Conservation (phyloP, 2,329 filamentous ascomycete species). For the Gaeumannomyces sp. region DNA sequence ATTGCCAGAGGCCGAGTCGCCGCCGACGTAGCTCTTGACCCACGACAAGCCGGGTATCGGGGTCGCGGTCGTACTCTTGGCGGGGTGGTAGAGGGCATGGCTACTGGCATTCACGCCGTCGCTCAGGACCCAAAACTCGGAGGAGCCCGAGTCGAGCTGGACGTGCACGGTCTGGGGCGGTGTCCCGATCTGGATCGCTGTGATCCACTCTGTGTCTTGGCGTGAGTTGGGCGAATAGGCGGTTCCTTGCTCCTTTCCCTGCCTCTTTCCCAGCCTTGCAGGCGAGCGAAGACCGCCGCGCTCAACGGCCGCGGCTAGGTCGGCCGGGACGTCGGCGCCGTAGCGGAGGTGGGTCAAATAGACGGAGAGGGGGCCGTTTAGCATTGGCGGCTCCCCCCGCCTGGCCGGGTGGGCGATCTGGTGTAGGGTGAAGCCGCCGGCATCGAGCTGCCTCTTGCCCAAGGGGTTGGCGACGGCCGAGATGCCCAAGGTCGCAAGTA, state of each 20-base stretch:
- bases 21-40: constrained; percentile 26
- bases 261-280: constrained; percentile 12
- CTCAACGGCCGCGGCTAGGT: constrained; percentile 22
- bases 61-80: constrained; percentile 22
- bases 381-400: too few species aligned
- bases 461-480: neutral
- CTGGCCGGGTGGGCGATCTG: neutral
- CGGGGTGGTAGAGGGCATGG: constrained; percentile 24
- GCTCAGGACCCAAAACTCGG: constrained; percentile 30
- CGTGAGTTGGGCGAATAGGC: constrained; percentile 21
- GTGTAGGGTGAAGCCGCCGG: neutral
- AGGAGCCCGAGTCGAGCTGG: constrained; percentile 27
- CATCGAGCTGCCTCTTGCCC: neutral
- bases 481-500: neutral
- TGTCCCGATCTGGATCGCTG: constrained; percentile 33
- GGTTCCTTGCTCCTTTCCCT: constrained; percentile 18
- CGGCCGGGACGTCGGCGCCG: constrained; percentile 25
- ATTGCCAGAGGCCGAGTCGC: constrained; percentile 23
- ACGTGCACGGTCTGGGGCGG: constrained; percentile 23
- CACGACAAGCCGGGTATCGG: constrained; percentile 21
- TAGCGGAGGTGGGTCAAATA: constrained; percentile 33
- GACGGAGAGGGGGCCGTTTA: constrained; percentile 27
- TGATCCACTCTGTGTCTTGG: constrained; percentile 30
- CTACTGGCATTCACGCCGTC: constrained; percentile 12
- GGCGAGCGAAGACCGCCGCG: constrained; percentile 19